Conservation (phyloP, 1,284 basidiomycete species). For the Coniferiporia weirii region DNA sequence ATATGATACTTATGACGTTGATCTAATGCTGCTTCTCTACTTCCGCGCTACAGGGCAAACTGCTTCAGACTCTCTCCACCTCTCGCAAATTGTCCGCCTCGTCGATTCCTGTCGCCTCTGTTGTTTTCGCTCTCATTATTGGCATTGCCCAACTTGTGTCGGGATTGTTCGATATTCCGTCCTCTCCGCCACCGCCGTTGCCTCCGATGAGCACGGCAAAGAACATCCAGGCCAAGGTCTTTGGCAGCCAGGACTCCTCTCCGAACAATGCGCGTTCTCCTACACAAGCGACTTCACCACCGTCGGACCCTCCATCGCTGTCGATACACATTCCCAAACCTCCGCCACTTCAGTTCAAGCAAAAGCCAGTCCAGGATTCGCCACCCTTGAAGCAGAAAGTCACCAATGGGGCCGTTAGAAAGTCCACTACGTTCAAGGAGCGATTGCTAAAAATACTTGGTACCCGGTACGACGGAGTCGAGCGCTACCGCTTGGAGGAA, state of each 20-base stretch:
- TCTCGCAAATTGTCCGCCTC: background rate
- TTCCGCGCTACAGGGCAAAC: background rate
- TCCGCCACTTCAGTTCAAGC: constrained; percentile 30
- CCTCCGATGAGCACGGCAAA: constrained; percentile 40
- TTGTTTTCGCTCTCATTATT: background rate
- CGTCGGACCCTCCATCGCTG: constrained; percentile 42
- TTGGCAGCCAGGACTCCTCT: constrained; percentile 43
- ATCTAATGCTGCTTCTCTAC: background rate
- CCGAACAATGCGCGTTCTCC: constrained; percentile 19
- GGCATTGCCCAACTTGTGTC: background rate
- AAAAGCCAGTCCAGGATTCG: constrained; percentile 38
- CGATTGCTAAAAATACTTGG: constrained; percentile 57
- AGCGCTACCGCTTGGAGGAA: constrained; percentile 68
- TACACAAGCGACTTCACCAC: constrained; percentile 25
- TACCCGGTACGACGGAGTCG: constrained; percentile 56
- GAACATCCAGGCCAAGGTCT: constrained; percentile 74
- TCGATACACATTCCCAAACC: constrained; percentile 78
- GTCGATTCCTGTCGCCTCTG: background rate
- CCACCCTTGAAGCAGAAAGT: constrained; percentile 25
- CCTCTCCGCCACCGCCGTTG: background rate
- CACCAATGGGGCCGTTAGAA: constrained; percentile 25
- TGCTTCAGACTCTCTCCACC: background rate
- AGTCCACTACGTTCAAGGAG: constrained; percentile 41
- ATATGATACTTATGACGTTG: background rate
- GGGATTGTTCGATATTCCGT: background rate